Conservation (phyloP, 2,329 filamentous ascomycete species). For the Leptographium flavum region DNA sequence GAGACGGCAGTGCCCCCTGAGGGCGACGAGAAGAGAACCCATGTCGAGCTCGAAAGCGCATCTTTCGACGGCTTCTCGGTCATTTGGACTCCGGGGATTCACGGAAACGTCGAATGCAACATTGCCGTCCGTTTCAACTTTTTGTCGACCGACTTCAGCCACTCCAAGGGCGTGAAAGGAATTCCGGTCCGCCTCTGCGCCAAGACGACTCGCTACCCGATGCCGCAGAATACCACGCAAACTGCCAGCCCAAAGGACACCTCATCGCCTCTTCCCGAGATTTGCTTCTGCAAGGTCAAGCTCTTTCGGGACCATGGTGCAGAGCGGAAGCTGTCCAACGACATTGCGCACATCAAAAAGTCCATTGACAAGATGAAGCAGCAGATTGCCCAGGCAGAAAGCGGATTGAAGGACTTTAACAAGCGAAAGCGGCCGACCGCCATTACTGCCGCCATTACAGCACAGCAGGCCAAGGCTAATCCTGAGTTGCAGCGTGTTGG, state of each 20-base stretch:
- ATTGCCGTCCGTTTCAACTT: constrained; percentile 96
- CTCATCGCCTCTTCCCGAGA: constrained; percentile 31
- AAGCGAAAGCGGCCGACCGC: constrained; percentile 46
- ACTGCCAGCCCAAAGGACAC: constrained; percentile 31
- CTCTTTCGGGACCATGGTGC: constrained; percentile 93
- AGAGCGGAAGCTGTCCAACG: constrained; percentile 87
- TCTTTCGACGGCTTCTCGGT: constrained; percentile 94
- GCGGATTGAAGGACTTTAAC: constrained; percentile 50
- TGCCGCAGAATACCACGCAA: constrained; percentile 26
- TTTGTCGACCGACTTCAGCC: constrained; percentile 93
- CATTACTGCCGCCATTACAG: constrained; percentile 13
- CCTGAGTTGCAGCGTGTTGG: constrained; percentile 45
- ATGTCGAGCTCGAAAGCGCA: constrained; percentile 56
- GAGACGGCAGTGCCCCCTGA: constrained; percentile 47
- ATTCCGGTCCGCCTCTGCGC: constrained; percentile 87
- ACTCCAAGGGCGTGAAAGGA: constrained; percentile 96
- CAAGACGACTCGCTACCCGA: constrained; percentile 45
- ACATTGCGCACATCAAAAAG: constrained; percentile 89
- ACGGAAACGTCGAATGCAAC: constrained; percentile 59
- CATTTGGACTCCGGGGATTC: constrained; percentile 64
- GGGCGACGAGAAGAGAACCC: constrained; percentile 50
- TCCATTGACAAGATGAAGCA: constrained; percentile 93
- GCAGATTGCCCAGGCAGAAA: constrained; percentile 69
- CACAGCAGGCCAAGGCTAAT: constrained; percentile 14
- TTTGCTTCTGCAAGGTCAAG: constrained; percentile 94